Evolutionary conservation across 306 rosid genomes (phyloP), one percentile per base, ranked within the genome.

Genomic region (Pterocarpus macrocarpus): DNA sequence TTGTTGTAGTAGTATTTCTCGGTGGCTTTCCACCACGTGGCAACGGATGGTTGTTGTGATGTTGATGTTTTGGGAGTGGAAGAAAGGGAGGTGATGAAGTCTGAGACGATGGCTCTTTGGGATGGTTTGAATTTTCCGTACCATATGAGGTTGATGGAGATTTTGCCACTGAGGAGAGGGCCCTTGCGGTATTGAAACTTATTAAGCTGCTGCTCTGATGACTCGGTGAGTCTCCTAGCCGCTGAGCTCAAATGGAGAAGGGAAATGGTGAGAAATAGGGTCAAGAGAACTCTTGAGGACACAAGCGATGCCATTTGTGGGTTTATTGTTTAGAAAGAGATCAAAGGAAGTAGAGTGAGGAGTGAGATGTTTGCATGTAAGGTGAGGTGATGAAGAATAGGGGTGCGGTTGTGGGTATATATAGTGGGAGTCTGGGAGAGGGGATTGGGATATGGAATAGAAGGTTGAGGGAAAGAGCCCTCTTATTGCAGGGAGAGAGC

Each of bases 111-210:
- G 15, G 91, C 84, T 53, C 85, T 62, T n/a, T 90, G 87, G 13
- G 91, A 81, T 55, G 89, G 87, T 14, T 87, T 88, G 88, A 88
- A 90, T 0, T 84, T 90, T 1, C 88, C 91, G 4, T 90, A 90
- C 91, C 88, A 90, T 7, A 90, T 86, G 68, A 87, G 74, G 56
- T 86, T 65, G 2, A 87, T 49, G 0, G 87, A 65, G 75, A 87
- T 82, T 84, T 80, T 77, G 0, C 90, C 90, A 0, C 16, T 56
- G 3, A 87, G 69, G 28, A 87, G 90, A 78, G 84, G 83, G 44
- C 86, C 88, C 38, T 72, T 57, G 79, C 69, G 75, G 82, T 78
- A 89, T 76, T 89, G 75, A 77, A 86, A 66, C n/a, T 78, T 80
- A 0, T 82, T 10, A 2, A 63, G 76, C 0, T 77, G 38, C 2